These are phyloP conservation scores for Galerina sulciceps DNA, from an alignment of 768 basidiomycete species.

Conservation along the genomic window DNA sequence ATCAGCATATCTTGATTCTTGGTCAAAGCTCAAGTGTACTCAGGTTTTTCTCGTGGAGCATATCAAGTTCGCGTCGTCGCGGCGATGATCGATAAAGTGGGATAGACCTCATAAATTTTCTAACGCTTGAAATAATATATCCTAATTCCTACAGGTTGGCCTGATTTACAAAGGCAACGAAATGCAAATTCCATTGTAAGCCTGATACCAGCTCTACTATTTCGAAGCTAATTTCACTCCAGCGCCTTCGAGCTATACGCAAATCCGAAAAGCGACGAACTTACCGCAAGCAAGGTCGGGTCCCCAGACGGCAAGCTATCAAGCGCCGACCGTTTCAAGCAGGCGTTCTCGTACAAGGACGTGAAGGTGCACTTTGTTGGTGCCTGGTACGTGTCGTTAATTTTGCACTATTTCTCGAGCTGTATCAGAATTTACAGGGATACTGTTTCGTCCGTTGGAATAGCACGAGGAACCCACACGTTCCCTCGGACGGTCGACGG, in stretches of 20 bases:
- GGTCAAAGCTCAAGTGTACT: not conserved
- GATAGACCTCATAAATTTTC: not conserved
- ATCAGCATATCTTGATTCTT: not conserved
- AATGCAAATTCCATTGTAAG: slow-evolving; percentile 30
- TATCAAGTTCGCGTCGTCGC: slow-evolving; percentile 49
- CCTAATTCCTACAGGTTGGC: slow-evolving; percentile 36
- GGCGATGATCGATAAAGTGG: slow-evolving; percentile 46
- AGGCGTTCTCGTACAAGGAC: slow-evolving; percentile 21
- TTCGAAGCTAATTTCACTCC: not conserved
- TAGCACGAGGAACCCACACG: slow-evolving; percentile 28
- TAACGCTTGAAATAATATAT: not conserved
- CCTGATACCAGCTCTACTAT: no score
- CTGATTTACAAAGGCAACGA: slow-evolving; percentile 44
- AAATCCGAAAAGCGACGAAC: not conserved
- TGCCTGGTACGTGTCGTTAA: slow-evolving; percentile 36
- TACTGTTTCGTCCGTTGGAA: slow-evolving; percentile 49
- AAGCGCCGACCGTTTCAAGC: slow-evolving; percentile 19
- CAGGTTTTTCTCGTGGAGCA: slow-evolving; percentile 54
- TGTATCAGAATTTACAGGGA: slow-evolving; percentile 34
- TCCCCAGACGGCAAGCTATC: not conserved
- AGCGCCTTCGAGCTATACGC: slow-evolving; percentile 13
- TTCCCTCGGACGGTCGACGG: slow-evolving; percentile 34
- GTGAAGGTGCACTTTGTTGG: slow-evolving; percentile 49
- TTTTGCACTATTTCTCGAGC: not conserved
- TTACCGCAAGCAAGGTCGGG: slow-evolving; percentile 4